Base-by-base conservation (phyloP, 1,139 yeast genomes). In the Geotrichum cucujoidarum region DNA sequence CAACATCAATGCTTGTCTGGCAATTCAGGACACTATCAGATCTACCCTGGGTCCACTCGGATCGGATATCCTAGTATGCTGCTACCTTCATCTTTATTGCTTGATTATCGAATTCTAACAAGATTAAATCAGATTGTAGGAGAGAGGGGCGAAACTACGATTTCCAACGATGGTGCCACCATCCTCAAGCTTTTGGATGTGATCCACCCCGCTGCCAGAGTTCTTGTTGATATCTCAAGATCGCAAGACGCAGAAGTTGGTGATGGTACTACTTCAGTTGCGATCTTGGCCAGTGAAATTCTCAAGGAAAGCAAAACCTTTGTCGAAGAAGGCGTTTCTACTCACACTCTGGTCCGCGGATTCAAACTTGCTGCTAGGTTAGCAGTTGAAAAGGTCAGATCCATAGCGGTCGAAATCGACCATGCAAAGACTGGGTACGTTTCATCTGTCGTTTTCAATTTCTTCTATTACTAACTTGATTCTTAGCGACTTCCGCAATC, bases 161-260 rank as follows among this genome's bases (percentile, higher is more conserved):
- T 92, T 57, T 89, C 98, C 35, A 92, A 92, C 68, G 99, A 92
- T 65, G 99, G 98, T 53, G 98, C 98, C 45, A 94, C 99, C 1
- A 92, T 92, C 58, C 74, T 92, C 66, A 88, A 85, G 66, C 75
- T 90, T 54, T 73, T 92, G 59, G 98, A 94, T 63, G 95, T 94
- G 51, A 97, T 94, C 24, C 99, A 92, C 64, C 98, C 99, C 5
- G 98, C 98, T 14, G 98, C 98, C 11, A 85, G 86, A 65, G 83
- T 92, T 66, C 72, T 92, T 57, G 98, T 92, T 47, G 99, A 92
- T 66, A 87, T 92, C 52, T 87, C 97, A 13, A 78, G 96, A 62
- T 83, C 97, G 1, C 99, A 92, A 70, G 99, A 92, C 68, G 96
- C 97, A 20, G 99, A 92, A 69, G 97, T 92, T 50, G 99, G 99